phyloP scores from a whole-genome alignment of 2,329 filamentous ascomycete genomes.

The Pestalotiopsis sp. region DNA sequence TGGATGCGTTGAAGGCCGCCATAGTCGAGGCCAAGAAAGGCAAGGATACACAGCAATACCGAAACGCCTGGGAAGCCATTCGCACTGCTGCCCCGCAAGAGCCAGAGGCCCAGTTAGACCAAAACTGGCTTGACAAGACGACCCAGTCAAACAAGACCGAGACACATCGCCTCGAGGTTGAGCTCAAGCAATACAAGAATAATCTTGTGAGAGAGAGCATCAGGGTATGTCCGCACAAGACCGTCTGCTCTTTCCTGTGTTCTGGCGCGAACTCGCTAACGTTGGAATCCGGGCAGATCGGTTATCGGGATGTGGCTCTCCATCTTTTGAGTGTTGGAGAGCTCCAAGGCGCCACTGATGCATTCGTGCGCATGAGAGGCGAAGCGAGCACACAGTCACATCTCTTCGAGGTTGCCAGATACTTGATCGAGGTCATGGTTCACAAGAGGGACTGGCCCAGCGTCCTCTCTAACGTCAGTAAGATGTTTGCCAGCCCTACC shows the following conservation, averaged over 20 bases:
- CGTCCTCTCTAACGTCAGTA: slow-evolving; percentile 61
- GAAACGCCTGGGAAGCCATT: slow-evolving; percentile 67
- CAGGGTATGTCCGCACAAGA: slow-evolving; percentile 55
- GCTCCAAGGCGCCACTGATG: slow-evolving; percentile 70
- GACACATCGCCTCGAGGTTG: slow-evolving; percentile 74
- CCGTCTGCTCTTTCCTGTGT: not conserved
- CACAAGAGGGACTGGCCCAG: slow-evolving; percentile 77
- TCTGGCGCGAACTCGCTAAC: not conserved
- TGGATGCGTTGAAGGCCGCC: slow-evolving; percentile 81
- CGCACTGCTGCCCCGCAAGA: slow-evolving; percentile 65
- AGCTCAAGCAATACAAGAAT: slow-evolving; percentile 92
- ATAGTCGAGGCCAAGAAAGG: slow-evolving; percentile 75
- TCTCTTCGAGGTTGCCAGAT: slow-evolving; percentile 78
- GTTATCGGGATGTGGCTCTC: slow-evolving; percentile 86
- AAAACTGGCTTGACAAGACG: slow-evolving; percentile 72
- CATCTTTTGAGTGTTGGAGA: slow-evolving; percentile 82
- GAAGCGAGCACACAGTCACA: slow-evolving; percentile 85
- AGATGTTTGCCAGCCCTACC: slow-evolving; percentile 58
- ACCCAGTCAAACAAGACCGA: slow-evolving; percentile 69
- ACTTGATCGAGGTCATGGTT: slow-evolving; percentile 74
- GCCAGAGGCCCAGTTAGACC: slow-evolving; percentile 67
- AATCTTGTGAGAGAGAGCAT: slow-evolving; percentile 98
- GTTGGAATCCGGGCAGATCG: slow-evolving; percentile 64
- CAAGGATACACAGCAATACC: slow-evolving; percentile 73
- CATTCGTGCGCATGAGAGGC: slow-evolving; percentile 85